A percentile compares a stretch with the other conserved stretches of the same genome.
Evolutionary conservation across 225 moss, liverwort and hornwort genomes (phyloP).

Genomic region (Physcomitrium patens): DNA sequence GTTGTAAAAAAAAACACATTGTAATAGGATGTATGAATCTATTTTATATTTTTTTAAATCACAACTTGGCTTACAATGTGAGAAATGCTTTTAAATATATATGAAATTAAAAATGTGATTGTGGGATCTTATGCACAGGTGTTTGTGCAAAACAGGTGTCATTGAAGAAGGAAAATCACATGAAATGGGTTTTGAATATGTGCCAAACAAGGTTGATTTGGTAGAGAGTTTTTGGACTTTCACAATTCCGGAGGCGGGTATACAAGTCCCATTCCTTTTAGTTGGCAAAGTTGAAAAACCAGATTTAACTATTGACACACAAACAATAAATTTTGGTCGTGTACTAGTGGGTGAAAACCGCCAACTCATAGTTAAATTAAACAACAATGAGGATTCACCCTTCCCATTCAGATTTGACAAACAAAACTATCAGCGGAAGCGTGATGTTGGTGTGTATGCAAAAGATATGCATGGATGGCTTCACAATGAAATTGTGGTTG

Average conservation of each 20-base stretch:
- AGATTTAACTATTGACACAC: conserved; percentile 66
- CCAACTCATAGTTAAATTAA: conserved; percentile 53
- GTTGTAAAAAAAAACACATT: too few relatives aligned
- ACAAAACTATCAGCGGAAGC: conserved; percentile 54
- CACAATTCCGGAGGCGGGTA: conserved; percentile 56
- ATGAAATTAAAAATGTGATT: not conserved
- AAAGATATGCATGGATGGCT: conserved; percentile 50
- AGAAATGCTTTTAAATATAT: not conserved
- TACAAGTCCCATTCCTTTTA: conserved; percentile 73
- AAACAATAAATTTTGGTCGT: conserved; percentile 76
- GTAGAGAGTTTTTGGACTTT: conserved; percentile 87
- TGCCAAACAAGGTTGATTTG: conserved; percentile 61
- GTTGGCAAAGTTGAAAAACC: conserved; percentile 78
- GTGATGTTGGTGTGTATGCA: conserved; percentile 33
- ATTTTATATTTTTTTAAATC: too few relatives aligned
- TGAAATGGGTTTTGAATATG: conserved; percentile 92
- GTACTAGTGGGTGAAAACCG: conserved; percentile 72
- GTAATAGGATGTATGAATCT: too few relatives aligned
- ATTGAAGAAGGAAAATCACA: conserved; percentile 71
- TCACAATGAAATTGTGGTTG: conserved; percentile 50
- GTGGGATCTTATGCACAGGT: conserved; percentile 30
- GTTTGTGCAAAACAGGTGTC: conserved; percentile 64
- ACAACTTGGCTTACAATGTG: too few relatives aligned
- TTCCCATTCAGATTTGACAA: conserved; percentile 86
- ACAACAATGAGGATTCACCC: conserved; percentile 66